A percentile compares a stretch with the other conserved stretches of the same genome.
Evolutionary conservation across 106 monocot genomes (phyloP).

Genomic region (Agapanthus africanus): DNA sequence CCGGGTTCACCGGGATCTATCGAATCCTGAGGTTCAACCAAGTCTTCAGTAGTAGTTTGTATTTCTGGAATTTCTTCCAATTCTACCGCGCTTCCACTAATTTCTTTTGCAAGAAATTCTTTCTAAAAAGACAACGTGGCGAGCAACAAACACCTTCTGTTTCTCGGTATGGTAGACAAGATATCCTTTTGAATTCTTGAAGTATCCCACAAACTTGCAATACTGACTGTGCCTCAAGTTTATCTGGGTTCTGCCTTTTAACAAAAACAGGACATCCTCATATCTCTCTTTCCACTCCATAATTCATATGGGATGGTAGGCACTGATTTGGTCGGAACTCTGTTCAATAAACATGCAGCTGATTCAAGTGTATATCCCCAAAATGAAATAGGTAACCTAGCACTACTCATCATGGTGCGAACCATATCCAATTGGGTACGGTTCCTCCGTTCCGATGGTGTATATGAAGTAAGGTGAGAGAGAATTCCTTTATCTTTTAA

Average conservation of each 20-base stretch:
- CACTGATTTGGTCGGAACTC: neutral
- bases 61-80: too few relatives aligned
- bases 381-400: neutral
- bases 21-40: too few relatives aligned
- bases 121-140: too few relatives aligned
- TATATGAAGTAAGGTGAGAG: too few relatives aligned
- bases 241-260: neutral
- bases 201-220: neutral
- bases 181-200: neutral
- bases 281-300: neutral
- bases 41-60: too few relatives aligned
- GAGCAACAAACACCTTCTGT: neutral
- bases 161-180: neutral
- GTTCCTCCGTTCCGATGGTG: neutral
- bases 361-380: neutral
- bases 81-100: too few relatives aligned
- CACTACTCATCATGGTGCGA: neutral
- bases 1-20: too few relatives aligned
- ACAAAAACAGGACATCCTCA: neutral
- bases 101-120: too few relatives aligned
- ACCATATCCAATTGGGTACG: neutral
- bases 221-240: neutral
- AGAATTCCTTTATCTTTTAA: too few relatives aligned
- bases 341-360: neutral
- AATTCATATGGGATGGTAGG: neutral